phyloP scores from a whole-genome alignment of 1,139 yeast genomes.

The Lodderomyces jiufengensis region DNA sequence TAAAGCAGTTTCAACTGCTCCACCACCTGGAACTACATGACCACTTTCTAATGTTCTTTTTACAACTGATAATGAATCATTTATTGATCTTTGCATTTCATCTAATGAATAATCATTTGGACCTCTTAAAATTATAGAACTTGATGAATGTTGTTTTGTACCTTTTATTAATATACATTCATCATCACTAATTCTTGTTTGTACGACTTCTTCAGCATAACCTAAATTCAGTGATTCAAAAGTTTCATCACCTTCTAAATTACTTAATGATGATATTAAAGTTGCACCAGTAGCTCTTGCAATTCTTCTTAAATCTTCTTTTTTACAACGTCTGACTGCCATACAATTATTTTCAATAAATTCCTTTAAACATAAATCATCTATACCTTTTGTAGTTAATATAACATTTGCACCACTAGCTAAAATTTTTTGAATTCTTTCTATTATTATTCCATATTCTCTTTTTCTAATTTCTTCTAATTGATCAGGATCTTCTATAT shows the following conservation, averaged over 20 bases:
- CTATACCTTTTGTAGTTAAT: slow-evolving; percentile 96
- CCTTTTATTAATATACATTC: slow-evolving; percentile 95
- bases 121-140: slow-evolving; percentile 92
- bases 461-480: slow-evolving; percentile 93
- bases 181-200: slow-evolving; percentile 90
- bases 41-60: slow-evolving; percentile 96
- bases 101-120: slow-evolving; percentile 94
- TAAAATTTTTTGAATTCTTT: slow-evolving; percentile 82
- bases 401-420: slow-evolving; percentile 96
- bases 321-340: slow-evolving; percentile 98
- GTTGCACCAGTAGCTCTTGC: slow-evolving; percentile 99
- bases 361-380: slow-evolving; percentile 91
- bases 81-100: slow-evolving; percentile 97
- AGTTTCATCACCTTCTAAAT: slow-evolving; percentile 96
- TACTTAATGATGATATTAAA: slow-evolving; percentile 78
- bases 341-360: slow-evolving; percentile 94
- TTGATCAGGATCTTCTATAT: slow-evolving; percentile 96
- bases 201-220: slow-evolving; percentile 86
- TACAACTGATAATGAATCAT: slow-evolving; percentile 91
- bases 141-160: slow-evolving; percentile 87
- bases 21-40: slow-evolving; percentile 96
- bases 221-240: slow-evolving; percentile 88
- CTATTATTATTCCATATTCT: slow-evolving; percentile 87
- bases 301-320: slow-evolving; percentile 93
- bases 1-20: slow-evolving; percentile 95